A percentile compares a stretch with the other conserved stretches of the same genome.
Conservation (phyloP, 208 protist genomes). For the Balamuthia mandrillaris region DNA sequence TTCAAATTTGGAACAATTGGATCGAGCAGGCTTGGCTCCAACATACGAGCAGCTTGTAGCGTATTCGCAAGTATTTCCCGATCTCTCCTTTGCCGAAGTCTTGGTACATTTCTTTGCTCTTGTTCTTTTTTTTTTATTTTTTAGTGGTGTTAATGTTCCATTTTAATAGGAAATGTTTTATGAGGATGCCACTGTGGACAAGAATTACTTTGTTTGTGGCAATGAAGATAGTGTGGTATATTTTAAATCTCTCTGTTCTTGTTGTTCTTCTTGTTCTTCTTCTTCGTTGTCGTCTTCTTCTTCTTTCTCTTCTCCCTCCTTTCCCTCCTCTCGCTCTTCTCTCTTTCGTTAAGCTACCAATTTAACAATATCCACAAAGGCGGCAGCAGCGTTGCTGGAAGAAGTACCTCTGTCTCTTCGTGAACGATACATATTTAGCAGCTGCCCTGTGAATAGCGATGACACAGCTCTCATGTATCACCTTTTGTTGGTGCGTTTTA, state of each 20-base stretch:
- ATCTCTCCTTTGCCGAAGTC: not conserved
- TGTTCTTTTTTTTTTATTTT: not conserved
- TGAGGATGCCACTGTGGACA: not conserved
- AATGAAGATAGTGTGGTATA: constrained; percentile 1
- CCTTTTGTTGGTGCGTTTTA: not conserved
- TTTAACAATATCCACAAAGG: not conserved
- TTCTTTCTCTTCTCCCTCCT: not conserved
- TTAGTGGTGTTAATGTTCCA: constrained; percentile 1
- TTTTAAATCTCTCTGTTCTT: too few relatives aligned
- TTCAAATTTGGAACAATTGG: not conserved
- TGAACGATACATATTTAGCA: constrained; percentile 8
- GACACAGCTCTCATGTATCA: not conserved
- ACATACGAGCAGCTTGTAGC: constrained; percentile 31
- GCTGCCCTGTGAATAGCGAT: not conserved
- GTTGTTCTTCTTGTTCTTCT: not conserved
- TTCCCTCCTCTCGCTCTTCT: too few relatives aligned
- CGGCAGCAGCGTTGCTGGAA: not conserved
- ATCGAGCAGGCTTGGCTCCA: constrained; percentile 36
- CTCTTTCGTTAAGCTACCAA: not conserved
- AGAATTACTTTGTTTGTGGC: constrained; percentile 40
- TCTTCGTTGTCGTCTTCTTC: not conserved
- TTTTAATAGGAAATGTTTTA: not conserved
- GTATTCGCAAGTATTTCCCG: not conserved
- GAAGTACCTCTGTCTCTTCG: not conserved
- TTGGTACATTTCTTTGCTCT: not conserved